phyloP scores from a whole-genome alignment of 208 protist genomes.

The Crithidia expoeki region DNA sequence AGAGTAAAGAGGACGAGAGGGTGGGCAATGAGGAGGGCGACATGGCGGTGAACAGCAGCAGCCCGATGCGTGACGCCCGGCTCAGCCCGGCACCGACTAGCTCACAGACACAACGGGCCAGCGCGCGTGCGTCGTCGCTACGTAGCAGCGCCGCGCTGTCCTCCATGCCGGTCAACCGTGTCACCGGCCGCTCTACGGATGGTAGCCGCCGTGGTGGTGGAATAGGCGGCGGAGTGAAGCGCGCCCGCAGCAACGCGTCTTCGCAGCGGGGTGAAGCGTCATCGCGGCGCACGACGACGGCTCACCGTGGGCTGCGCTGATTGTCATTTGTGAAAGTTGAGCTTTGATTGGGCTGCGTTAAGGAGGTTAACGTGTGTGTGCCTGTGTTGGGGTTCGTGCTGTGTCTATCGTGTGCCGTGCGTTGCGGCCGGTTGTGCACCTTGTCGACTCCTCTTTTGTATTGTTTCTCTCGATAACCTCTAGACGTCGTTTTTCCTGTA shows the following conservation, averaged over 20 bases:
- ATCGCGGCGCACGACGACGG: slow-evolving; percentile 19
- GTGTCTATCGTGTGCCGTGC: no score
- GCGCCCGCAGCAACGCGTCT: slow-evolving; percentile 23
- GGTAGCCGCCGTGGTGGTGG: background rate
- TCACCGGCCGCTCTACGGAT: background rate
- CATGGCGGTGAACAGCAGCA: slow-evolving; percentile 10
- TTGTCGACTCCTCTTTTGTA: no score
- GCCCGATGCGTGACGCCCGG: background rate
- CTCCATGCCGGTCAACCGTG: slow-evolving; percentile 21
- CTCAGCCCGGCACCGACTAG: background rate
- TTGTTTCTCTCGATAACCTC: no score
- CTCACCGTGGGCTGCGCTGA: slow-evolving; percentile 8
- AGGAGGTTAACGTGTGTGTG: background rate
- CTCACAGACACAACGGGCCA: slow-evolving; percentile 4
- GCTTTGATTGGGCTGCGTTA: background rate
- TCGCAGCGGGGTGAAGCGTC: slow-evolving; percentile 10
- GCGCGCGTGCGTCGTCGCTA: slow-evolving; percentile 23
- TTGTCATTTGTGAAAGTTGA: background rate
- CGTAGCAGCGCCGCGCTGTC: slow-evolving; percentile 25
- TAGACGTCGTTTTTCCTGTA: no score
- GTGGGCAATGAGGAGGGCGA: background rate
- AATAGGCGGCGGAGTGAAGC: slow-evolving; percentile 2
- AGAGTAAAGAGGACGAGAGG: slow-evolving; percentile 5
- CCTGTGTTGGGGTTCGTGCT: no score
- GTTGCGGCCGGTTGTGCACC: no score